These are phyloP conservation scores for Stereum hirsutum DNA, from an alignment of 1,284 basidiomycete genomes.

Conservation along the genomic window DNA sequence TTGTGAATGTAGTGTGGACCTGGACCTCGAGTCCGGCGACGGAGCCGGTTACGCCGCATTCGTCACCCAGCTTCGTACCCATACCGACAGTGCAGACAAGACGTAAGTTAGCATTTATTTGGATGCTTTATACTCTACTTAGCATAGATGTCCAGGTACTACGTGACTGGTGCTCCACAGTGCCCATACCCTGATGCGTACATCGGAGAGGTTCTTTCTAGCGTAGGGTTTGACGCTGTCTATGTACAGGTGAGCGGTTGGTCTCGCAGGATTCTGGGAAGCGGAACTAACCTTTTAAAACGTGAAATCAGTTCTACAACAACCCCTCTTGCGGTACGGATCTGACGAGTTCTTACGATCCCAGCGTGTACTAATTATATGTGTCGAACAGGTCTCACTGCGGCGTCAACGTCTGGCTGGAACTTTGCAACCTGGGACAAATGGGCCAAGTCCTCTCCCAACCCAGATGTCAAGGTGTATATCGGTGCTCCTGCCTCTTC, in stretches of 20 bases:
- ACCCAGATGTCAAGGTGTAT: conserved; percentile 51
- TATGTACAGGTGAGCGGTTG: conserved; percentile 53
- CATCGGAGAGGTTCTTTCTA: conserved; percentile 42
- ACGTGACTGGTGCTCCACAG: conserved; percentile 60
- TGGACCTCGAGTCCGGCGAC: conserved; percentile 55
- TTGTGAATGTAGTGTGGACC: conserved; percentile 35
- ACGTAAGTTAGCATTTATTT: conserved; percentile 38
- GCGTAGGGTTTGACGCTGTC: conserved; percentile 49
- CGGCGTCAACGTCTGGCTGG: conserved; percentile 23
- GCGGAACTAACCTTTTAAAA: too few relatives aligned
- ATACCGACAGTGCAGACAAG: conserved; percentile 40
- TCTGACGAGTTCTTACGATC: conserved; percentile 25
- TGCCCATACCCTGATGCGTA: conserved; percentile 57
- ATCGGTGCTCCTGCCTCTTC: conserved; percentile 49
- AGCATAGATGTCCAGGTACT: too few relatives aligned
- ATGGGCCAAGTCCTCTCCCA: conserved; percentile 56
- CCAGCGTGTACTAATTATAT: neutral
- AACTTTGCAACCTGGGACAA: conserved; percentile 47
- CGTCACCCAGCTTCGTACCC: conserved; percentile 38
- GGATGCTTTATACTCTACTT: too few relatives aligned
- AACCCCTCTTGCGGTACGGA: conserved; percentile 45
- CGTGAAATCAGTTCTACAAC: too few relatives aligned
- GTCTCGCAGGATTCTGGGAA: too few relatives aligned
- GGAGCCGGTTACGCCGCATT: conserved; percentile 36
- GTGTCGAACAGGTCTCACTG: neutral